Evolutionary conservation across 2,329 filamentous ascomycete genomes (phyloP).

Genomic region (Bipolaris cookei): DNA sequence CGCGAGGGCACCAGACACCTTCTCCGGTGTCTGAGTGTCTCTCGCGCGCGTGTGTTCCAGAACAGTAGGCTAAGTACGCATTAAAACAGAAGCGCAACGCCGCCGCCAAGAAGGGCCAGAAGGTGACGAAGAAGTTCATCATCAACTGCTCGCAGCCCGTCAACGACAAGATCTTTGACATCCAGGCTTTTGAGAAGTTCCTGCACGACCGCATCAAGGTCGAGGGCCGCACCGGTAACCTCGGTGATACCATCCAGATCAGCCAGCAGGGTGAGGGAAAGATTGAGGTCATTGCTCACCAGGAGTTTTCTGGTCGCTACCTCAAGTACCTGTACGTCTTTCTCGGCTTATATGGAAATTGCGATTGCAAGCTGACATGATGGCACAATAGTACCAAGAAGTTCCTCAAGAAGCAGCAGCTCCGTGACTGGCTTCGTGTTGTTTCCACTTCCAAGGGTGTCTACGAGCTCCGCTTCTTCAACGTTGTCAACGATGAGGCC

Average conservation of each 20-base stretch:
- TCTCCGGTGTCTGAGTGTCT: background rate
- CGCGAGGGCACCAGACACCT: slow-evolving; percentile 12
- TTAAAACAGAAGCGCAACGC: slow-evolving; percentile 62
- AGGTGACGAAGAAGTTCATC: slow-evolving; percentile 95
- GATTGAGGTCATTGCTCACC: slow-evolving; percentile 97
- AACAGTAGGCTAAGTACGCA: slow-evolving; percentile 95
- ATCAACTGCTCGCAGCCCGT: slow-evolving; percentile 99
- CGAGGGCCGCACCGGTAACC: slow-evolving; percentile 96
- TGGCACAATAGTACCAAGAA: slow-evolving; percentile 85
- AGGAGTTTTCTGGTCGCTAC: slow-evolving; percentile 97
- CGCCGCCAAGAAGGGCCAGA: slow-evolving; percentile 62
- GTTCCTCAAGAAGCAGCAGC: slow-evolving; percentile 99
- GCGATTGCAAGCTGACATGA: slow-evolving; percentile 13
- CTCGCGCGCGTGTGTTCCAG: slow-evolving; percentile 41
- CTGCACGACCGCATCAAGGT: slow-evolving; percentile 99
- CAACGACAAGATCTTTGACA: slow-evolving; percentile 99
- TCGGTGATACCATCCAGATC: slow-evolving; percentile 91
- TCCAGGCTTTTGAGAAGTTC: slow-evolving; percentile 99
- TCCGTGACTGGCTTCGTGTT: slow-evolving; percentile 99
- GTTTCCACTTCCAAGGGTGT: slow-evolving; percentile 97
- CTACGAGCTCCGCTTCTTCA: slow-evolving; percentile 99
- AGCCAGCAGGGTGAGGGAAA: slow-evolving; percentile 92
- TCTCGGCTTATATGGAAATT: background rate
- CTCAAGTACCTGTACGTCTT: slow-evolving; percentile 94
- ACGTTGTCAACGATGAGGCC: slow-evolving; percentile 97